phyloP scores from a whole-genome alignment of 225 moss, liverwort and hornwort genomes.

The Takakia lepidozioides region DNA sequence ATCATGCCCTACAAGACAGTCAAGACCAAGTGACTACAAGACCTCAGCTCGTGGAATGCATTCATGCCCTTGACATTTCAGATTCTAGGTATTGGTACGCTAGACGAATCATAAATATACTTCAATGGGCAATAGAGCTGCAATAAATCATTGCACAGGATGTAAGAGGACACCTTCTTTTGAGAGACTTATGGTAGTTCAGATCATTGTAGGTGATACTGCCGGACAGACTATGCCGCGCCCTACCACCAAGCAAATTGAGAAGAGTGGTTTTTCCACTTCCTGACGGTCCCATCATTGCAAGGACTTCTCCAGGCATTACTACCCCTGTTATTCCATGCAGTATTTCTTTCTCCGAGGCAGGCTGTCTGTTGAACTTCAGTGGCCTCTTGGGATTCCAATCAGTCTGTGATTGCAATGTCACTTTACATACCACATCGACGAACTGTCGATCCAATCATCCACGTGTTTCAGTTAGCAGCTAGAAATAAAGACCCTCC shows the following conservation, averaged over 20 bases:
- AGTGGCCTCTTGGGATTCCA: conserved; percentile 28
- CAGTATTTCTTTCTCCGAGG: conserved; percentile 47
- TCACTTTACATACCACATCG: conserved; percentile 42
- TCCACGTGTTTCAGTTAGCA: neutral
- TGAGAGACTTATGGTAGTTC: conserved; percentile 51
- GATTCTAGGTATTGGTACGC: too few relatives aligned
- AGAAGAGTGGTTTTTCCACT: conserved; percentile 82
- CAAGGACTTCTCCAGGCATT: conserved; percentile 70
- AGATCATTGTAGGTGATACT: conserved; percentile 58
- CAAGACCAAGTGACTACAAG: too few relatives aligned
- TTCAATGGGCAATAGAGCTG: neutral
- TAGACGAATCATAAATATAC: too few relatives aligned
- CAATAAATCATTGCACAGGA: neutral
- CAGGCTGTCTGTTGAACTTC: conserved; percentile 3
- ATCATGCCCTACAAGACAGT: too few relatives aligned
- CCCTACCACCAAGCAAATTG: conserved; percentile 64
- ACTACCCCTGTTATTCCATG: conserved; percentile 72
- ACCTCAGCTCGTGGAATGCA: too few relatives aligned
- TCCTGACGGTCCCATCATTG: conserved; percentile 80
- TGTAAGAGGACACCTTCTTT: conserved; percentile 34
- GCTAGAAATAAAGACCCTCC: neutral
- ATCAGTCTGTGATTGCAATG: conserved; percentile 20
- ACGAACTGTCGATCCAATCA: conserved; percentile 38
- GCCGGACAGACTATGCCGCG: conserved; percentile 28
- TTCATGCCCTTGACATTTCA: too few relatives aligned